Conservation (phyloP, 2,329 filamentous ascomycete species). For the Penicillium corylophilum region DNA sequence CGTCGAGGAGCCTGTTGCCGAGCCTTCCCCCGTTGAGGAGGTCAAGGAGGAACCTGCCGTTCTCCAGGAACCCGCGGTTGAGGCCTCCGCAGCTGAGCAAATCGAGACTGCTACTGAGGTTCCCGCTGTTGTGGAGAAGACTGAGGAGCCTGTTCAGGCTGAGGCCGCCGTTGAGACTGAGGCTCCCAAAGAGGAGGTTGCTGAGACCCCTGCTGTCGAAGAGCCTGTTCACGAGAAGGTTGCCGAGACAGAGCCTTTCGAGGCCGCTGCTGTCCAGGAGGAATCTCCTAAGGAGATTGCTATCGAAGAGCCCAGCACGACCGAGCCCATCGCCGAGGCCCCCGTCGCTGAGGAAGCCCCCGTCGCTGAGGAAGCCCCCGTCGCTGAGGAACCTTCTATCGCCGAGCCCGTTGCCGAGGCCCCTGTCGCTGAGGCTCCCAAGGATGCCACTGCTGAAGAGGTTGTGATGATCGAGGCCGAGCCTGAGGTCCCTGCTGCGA, state of each 20-base stretch:
- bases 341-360: not conserved
- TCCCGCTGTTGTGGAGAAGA: slow-evolving; percentile 3
- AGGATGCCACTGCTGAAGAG: no score
- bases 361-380: not conserved
- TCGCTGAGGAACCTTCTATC: not conserved
- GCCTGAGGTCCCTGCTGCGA: no score
- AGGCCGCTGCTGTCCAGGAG: not conserved
- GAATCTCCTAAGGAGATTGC: not conserved
- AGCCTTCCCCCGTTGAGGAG: not conserved
- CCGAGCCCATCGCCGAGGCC: not conserved
- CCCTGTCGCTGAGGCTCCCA: no score
- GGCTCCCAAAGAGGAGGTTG: slow-evolving; percentile 1
- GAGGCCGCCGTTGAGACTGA: not conserved
- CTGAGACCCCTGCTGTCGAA: slow-evolving; percentile 6
- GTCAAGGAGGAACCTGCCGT: slow-evolving; percentile 1
- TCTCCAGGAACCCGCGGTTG: slow-evolving; percentile 1
- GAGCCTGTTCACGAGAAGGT: slow-evolving; percentile 3
- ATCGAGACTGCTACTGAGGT: slow-evolving; percentile 3
- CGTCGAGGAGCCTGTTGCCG: not conserved
- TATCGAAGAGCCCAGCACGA: slow-evolving; percentile 3
- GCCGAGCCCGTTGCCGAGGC: slow-evolving; percentile 1
- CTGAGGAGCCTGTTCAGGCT: slow-evolving; percentile 4
- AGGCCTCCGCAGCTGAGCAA: slow-evolving; percentile 8
- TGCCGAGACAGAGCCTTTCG: slow-evolving; percentile 1
- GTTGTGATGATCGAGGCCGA: no score